Evolutionary conservation across 1,284 basidiomycete species (phyloP).

Genomic region (Ustilago xerochloae): DNA sequence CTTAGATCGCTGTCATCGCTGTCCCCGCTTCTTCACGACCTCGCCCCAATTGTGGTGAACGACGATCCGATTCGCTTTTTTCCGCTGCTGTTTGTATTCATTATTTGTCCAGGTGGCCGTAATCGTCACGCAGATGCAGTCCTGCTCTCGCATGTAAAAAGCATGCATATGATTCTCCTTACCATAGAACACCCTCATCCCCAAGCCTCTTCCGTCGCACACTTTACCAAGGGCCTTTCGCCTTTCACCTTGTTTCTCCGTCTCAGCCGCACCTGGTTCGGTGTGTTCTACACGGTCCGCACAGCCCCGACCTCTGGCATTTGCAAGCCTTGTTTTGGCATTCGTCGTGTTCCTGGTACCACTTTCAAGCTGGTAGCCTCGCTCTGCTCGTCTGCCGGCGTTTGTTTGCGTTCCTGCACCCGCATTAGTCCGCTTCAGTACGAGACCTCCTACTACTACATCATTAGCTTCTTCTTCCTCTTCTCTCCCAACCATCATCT

Average conservation of each 20-base stretch:
- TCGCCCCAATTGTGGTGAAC: neutral
- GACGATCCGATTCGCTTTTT: conserved; percentile 1
- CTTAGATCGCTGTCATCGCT: neutral
- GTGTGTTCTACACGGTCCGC: neutral
- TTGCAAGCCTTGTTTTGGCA: neutral
- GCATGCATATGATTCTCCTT: conserved; percentile 36
- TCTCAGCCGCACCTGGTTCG: too few species aligned
- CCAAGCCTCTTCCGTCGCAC: neutral
- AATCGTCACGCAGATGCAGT: conserved; percentile 10
- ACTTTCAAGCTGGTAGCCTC: neutral
- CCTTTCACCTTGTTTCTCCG: neutral
- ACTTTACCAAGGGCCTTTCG: conserved; percentile 2
- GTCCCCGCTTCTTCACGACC: neutral
- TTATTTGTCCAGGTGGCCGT: neutral
- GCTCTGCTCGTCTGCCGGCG: conserved; percentile 2
- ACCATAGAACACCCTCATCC: conserved; percentile 25
- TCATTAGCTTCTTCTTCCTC: neutral
- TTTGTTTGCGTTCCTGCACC: conserved; percentile 9
- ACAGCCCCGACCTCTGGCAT: neutral
- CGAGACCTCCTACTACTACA: neutral
- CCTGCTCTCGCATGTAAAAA: conserved; percentile 22
- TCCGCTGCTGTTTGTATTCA: conserved; percentile 7
- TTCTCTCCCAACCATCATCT: neutral
- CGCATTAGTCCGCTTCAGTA: neutral
- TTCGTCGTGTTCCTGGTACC: neutral